These are phyloP conservation scores for Globisporangium cylindrosporum DNA, from an alignment of 352 stramenopile genomes.

Conservation along the genomic window DNA sequence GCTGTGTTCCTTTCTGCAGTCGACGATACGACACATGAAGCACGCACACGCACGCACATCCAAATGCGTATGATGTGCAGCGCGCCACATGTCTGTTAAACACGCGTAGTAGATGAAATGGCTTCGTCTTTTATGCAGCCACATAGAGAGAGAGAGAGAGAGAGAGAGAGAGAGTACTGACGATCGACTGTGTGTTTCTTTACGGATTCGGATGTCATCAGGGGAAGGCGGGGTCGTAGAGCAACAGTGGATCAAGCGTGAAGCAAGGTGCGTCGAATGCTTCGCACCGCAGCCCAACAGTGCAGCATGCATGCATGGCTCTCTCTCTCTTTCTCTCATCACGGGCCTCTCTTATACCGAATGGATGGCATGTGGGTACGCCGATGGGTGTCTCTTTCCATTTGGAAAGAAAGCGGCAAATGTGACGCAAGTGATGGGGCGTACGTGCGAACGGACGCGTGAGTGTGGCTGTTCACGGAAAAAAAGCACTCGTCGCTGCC, in stretches of 20 bases:
- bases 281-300: background rate
- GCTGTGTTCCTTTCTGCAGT: background rate
- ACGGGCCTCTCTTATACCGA: background rate
- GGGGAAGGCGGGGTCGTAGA: conserved; percentile 61
- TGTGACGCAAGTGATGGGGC: background rate
- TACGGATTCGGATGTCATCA: conserved; percentile 15
- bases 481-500: conserved; percentile 2
- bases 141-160: background rate
- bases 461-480: background rate
- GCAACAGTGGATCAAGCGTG: conserved; percentile 61
- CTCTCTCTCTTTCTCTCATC: background rate
- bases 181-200: background rate
- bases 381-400: background rate
- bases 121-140: background rate
- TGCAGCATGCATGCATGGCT: background rate
- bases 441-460: background rate
- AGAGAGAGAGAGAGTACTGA: background rate
- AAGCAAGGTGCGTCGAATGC: conserved; percentile 42
- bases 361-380: background rate
- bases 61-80: background rate
- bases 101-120: background rate
- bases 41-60: background rate
- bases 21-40: conserved; percentile 2
- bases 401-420: conserved; percentile 5
- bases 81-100: background rate